Percentiles rank a stretch among this genome's conserved stretches.
Evolutionary conservation across 371 early-diverging fungal species (phyloP).

Genomic region (Mortierella sp.): DNA sequence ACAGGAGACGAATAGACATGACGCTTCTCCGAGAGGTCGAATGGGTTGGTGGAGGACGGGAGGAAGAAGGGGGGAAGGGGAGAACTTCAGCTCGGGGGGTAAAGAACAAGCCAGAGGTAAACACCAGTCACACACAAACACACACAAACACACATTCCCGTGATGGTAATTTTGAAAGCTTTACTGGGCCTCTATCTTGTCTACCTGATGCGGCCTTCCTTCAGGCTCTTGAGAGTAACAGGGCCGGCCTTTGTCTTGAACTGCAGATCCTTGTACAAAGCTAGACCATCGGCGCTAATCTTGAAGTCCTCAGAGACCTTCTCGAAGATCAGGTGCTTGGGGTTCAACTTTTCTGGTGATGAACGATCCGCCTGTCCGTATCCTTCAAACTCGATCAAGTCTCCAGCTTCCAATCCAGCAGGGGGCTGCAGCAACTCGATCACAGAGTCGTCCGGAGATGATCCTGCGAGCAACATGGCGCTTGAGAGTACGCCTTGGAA

Average conservation of each 20-base stretch:
- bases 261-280: slow-evolving; percentile 60
- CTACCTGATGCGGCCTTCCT: slow-evolving; percentile 53
- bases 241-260: slow-evolving; percentile 60
- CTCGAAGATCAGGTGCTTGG: slow-evolving; percentile 68
- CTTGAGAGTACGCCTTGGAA: slow-evolving; percentile 96
- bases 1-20: slow-evolving; percentile 30
- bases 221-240: slow-evolving; percentile 52
- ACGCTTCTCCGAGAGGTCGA: not conserved
- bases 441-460: slow-evolving; percentile 84
- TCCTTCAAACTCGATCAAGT: slow-evolving; percentile 61
- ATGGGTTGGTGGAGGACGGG: not conserved
- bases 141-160: too few relatives aligned
- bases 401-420: slow-evolving; percentile 88
- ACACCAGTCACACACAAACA: too few relatives aligned
- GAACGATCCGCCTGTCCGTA: slow-evolving; percentile 45
- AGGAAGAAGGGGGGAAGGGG: slow-evolving; percentile 1
- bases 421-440: slow-evolving; percentile 94
- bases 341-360: slow-evolving; percentile 61
- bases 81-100: not conserved
- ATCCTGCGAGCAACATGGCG: slow-evolving; percentile 96
- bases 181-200: not conserved
- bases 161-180: too few relatives aligned
- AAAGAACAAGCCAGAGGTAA: slow-evolving; percentile 1
- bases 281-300: slow-evolving; percentile 58
- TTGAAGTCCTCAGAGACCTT: slow-evolving; percentile 57